Conservation (phyloP, 2,329 filamentous ascomycete species). For the Ploettnerulaceae sp. region DNA sequence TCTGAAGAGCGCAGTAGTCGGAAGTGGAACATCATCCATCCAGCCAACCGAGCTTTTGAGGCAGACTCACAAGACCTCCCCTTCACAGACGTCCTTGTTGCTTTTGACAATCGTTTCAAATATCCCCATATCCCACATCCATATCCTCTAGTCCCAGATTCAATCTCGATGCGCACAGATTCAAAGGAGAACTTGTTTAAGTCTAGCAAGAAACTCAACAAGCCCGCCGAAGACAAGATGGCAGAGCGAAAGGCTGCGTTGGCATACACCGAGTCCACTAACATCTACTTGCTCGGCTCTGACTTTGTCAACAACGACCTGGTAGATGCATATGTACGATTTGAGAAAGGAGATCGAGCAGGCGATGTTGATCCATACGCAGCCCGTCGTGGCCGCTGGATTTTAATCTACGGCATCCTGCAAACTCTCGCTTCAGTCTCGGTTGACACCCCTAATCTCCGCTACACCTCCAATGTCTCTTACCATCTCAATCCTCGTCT, state of each 20-base stretch:
- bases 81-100: constrained; percentile 61
- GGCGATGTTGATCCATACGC: constrained; percentile 48
- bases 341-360: constrained; percentile 50
- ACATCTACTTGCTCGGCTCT: constrained; percentile 51
- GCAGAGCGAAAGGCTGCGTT: constrained; percentile 34
- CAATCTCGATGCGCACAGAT: constrained; percentile 36
- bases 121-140: constrained; percentile 65
- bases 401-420: constrained; percentile 55
- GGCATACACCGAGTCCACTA: constrained; percentile 56
- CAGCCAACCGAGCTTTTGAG: constrained; percentile 43
- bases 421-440: constrained; percentile 56
- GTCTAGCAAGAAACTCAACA: constrained; percentile 13
- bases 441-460: constrained; percentile 50
- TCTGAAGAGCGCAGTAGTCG: constrained; percentile 55
- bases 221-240: constrained; percentile 23
- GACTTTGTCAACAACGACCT: constrained; percentile 50
- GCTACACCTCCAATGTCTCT: constrained; percentile 47
- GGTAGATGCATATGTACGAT: constrained; percentile 50
- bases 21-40: constrained; percentile 59
- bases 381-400: constrained; percentile 55
- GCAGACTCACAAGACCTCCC: constrained; percentile 51
- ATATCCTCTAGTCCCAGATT: constrained; percentile 58
- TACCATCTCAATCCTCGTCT: constrained; percentile 55
- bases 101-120: constrained; percentile 57
- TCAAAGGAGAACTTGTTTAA: constrained; percentile 20